These are phyloP conservation scores for Solanum chilense DNA, from an alignment of 257 asterid genomes.

Conservation along the genomic window DNA sequence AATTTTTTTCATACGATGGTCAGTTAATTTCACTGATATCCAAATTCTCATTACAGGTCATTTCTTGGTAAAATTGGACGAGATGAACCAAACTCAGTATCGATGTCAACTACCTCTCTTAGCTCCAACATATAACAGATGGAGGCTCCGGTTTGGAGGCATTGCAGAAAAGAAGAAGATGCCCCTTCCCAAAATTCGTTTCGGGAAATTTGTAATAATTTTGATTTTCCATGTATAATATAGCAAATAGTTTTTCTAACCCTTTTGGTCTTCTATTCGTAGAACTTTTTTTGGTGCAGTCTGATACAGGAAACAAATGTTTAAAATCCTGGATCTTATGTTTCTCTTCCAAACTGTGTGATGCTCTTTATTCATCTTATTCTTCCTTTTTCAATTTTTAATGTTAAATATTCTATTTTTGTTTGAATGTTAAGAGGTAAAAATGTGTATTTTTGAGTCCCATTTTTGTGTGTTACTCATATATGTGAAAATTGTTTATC, in stretches of 20 bases:
- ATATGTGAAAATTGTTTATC: background rate
- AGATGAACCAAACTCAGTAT: background rate
- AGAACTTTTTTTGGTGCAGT: background rate
- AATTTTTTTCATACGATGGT: background rate
- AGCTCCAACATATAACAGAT: background rate
- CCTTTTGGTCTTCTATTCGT: background rate
- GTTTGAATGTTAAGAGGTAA: background rate
- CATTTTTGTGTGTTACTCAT: background rate
- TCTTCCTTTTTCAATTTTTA: background rate
- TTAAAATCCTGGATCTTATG: background rate
- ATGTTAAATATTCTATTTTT: background rate
- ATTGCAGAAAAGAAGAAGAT: background rate
- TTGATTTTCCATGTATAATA: background rate
- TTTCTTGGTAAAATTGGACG: background rate
- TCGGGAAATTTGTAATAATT: background rate
- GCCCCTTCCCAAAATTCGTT: background rate
- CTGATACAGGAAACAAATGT: background rate
- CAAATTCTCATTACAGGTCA: background rate
- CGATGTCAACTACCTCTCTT: background rate
- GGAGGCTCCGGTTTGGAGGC: background rate
- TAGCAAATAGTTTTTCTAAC: background rate
- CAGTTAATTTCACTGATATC: background rate
- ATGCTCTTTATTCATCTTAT: background rate
- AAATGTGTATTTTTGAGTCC: background rate
- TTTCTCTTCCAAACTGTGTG: background rate